phyloP scores from a whole-genome alignment of 805 yeast species.

The Pichia pseudocactophila region DNA sequence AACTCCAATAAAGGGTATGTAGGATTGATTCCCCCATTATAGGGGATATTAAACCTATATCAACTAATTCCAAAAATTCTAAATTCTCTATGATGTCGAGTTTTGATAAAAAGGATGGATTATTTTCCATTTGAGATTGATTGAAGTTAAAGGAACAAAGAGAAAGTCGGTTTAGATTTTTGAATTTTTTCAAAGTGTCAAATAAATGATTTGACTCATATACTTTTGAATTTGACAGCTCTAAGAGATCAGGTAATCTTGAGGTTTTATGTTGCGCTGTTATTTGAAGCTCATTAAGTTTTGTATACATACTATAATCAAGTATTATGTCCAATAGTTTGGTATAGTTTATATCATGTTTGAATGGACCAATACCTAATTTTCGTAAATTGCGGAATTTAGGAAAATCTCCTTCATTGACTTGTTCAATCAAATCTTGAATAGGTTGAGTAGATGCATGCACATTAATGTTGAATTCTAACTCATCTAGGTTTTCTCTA shows the following conservation, averaged over 20 bases:
- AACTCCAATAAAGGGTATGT: slow-evolving; percentile 7
- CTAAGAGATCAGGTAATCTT: slow-evolving; percentile 6
- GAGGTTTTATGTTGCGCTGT: slow-evolving; percentile 3
- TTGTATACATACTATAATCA: not conserved
- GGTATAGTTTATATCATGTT: slow-evolving; percentile 4
- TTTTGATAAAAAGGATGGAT: not conserved
- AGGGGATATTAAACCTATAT: slow-evolving; percentile 12
- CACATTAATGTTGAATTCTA: slow-evolving; percentile 7
- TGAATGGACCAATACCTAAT: slow-evolving; percentile 14
- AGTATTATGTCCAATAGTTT: slow-evolving; percentile 2
- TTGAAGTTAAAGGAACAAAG: slow-evolving; percentile 12
- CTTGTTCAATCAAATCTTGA: not conserved
- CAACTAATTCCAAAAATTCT: slow-evolving; percentile 12
- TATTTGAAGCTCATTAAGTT: slow-evolving; percentile 4
- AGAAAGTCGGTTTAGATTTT: slow-evolving; percentile 5
- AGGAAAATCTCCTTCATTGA: not conserved
- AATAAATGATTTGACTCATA: not conserved
- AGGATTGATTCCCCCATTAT: slow-evolving; percentile 10
- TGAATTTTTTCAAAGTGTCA: not conserved
- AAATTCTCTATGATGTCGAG: slow-evolving; percentile 10
- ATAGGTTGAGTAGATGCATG: slow-evolving; percentile 1
- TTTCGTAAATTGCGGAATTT: slow-evolving; percentile 7
- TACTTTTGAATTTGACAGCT: not conserved
- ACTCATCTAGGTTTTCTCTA: slow-evolving; percentile 3
- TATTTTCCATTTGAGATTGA: not conserved